Percentiles rank a stretch among this genome's conserved stretches.
Evolutionary conservation across 2,329 filamentous ascomycete genomes (phyloP).

Genomic region (Plectosphaerella cucumerina): DNA sequence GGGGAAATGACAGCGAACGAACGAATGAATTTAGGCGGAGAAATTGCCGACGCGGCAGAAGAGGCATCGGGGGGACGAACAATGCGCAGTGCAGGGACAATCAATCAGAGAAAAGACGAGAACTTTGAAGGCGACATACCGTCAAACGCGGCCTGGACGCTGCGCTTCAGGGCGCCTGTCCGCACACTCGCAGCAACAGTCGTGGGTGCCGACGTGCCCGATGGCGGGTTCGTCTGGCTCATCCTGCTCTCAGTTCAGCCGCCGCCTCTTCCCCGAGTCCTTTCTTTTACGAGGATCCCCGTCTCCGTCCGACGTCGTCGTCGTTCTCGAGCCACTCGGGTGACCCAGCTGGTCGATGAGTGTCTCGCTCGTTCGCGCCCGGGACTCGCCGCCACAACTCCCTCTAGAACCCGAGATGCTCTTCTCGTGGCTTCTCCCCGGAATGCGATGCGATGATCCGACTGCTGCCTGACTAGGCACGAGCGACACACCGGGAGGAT

Average conservation of each 20-base stretch:
- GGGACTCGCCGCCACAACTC: too few species aligned
- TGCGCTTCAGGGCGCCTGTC: constrained; percentile 47
- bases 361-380: too few species aligned
- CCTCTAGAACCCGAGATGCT: too few species aligned
- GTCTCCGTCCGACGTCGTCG: too few species aligned
- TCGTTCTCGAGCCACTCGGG: too few species aligned
- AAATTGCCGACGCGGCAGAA: constrained; percentile 2
- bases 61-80: constrained; percentile 5
- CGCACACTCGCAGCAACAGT: constrained; percentile 36
- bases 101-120: constrained; percentile 8
- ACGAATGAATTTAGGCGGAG: background rate
- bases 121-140: constrained; percentile 35
- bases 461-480: too few species aligned
- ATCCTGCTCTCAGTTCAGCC: constrained; percentile 24
- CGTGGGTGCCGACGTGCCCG: constrained; percentile 43
- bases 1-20: too few species aligned
- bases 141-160: constrained; percentile 57
- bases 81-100: background rate
- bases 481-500: too few species aligned
- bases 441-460: too few species aligned
- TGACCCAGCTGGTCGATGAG: too few species aligned
- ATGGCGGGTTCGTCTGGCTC: constrained; percentile 52
- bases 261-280: background rate
- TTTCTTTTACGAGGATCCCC: too few species aligned
- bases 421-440: too few species aligned